Conservation (phyloP, 2,329 filamentous ascomycete genomes). For the Metarhizium rileyi region DNA sequence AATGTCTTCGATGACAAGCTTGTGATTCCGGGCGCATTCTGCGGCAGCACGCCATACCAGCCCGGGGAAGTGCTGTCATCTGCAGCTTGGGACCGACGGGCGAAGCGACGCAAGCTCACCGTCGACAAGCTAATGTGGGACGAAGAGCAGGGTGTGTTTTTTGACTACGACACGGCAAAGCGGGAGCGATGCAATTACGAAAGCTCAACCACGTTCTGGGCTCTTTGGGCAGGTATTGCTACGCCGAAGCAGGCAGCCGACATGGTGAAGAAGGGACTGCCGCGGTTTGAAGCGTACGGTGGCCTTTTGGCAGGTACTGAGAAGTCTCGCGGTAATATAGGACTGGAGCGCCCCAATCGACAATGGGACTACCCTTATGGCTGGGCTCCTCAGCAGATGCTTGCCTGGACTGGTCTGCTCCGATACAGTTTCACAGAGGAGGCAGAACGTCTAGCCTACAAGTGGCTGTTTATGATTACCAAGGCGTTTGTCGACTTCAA, state of each 20-base stretch:
- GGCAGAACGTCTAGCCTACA: conserved; percentile 81
- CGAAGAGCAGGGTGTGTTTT: conserved; percentile 87
- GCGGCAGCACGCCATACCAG: conserved; percentile 50
- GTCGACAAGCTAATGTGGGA: conserved; percentile 96
- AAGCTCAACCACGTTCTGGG: conserved; percentile 90
- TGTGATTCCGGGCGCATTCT: conserved; percentile 74
- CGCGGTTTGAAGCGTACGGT: conserved; percentile 78
- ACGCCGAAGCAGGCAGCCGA: conserved; percentile 76
- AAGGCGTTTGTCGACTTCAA: conserved; percentile 99
- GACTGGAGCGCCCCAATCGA: conserved; percentile 77
- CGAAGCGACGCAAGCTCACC: conserved; percentile 69
- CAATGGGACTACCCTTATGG: conserved; percentile 99
- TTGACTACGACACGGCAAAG: conserved; percentile 86
- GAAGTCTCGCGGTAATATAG: conserved; percentile 71
- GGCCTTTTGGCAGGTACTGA: conserved; percentile 85
- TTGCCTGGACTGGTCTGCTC: conserved; percentile 88
- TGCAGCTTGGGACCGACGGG: conserved; percentile 80
- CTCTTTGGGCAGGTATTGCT: conserved; percentile 88
- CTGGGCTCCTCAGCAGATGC: conserved; percentile 97
- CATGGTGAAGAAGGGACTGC: conserved; percentile 72
- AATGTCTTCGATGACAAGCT: conserved; percentile 76
- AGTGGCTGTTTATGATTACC: conserved; percentile 97
- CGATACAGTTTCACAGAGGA: conserved; percentile 89
- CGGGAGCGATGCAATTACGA: conserved; percentile 78
- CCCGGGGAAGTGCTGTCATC: conserved; percentile 70